Conservation (phyloP, 2,329 filamentous ascomycete species). For the Venturiaceae sp. region DNA sequence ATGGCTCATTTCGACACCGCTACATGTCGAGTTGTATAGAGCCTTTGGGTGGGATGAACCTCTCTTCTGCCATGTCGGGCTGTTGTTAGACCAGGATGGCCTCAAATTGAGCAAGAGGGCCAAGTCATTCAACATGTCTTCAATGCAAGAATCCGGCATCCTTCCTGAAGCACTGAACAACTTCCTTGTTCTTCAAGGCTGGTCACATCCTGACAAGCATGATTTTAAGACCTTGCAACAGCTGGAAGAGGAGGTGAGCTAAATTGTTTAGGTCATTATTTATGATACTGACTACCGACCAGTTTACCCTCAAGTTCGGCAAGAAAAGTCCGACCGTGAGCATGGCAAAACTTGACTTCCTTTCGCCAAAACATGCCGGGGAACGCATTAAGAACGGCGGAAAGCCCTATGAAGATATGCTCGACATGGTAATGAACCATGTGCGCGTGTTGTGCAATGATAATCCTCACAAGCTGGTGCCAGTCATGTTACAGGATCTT, state of each 20-base stretch:
- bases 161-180: constrained; percentile 61
- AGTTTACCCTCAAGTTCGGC: constrained; percentile 83
- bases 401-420: constrained; percentile 25
- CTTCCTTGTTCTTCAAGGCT: constrained; percentile 77
- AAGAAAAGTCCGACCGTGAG: constrained; percentile 81
- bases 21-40: constrained; percentile 50
- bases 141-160: constrained; percentile 47
- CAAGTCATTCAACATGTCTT: constrained; percentile 51
- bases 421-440: constrained; percentile 19
- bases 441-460: constrained; percentile 19
- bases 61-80: constrained; percentile 37
- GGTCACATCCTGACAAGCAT: constrained; percentile 50
- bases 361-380: constrained; percentile 63
- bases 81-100: constrained; percentile 36
- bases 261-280: neutral
- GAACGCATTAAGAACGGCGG: constrained; percentile 37
- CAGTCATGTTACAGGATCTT: constrained; percentile 1
- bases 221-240: constrained; percentile 64
- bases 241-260: constrained; percentile 56
- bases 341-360: constrained; percentile 66
- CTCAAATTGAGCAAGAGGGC: constrained; percentile 69
- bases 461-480: constrained; percentile 9
- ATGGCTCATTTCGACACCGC: constrained; percentile 92
- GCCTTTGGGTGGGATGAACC: constrained; percentile 41
- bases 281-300: neutral